Evolutionary conservation across 2,329 filamentous ascomycete species (phyloP), one percentile per base, ranked within the genome.

Genomic region (Aspergillus latus): DNA sequence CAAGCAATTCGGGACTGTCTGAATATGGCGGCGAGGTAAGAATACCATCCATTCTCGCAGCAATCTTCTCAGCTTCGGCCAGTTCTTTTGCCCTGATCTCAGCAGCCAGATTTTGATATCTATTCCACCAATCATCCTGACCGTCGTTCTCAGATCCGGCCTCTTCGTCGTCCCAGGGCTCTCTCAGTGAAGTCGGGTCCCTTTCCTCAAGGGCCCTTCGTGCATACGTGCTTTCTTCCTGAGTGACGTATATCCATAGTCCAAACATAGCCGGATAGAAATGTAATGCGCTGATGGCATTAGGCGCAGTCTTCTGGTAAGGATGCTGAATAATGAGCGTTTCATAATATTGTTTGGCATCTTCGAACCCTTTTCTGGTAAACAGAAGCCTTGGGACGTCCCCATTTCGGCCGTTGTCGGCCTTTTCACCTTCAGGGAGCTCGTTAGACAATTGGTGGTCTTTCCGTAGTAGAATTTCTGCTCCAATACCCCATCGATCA

Each of bases 201-300:
- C 58, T 51, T 53, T 68, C 42, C 50, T 70, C 63, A 9, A 80
- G 62, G 9, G 66, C 69, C 52, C 76, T 70, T 37, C 82, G 66
- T 9, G 73, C 80, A 49, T 69, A 67, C 53, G 71, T 75, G 66
- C 82, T 82, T 76, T 85, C 85, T 46, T 84, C 79, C 66, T 89
- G 84, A 1, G 86, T 78, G 59, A 88, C 84, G 69, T 90, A 92
- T 50, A 96, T 82, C 83, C 94, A 93, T 45, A 91, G 83, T 48
- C 86, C 86, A 64, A 93, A 87, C 76, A 96, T 83, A 11, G 88
- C 88, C 11, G 89, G 86, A 75, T 91, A 92, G 70, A 97, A 96
- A 59, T 90, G 86, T 37, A 89, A 69, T 9, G 89, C 85, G 61
- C 84, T 88, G 42, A 87, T 74, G 2, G 79, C 75, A 49, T 83